Percentiles rank a stretch among this genome's conserved stretches.
phyloP scores from a whole-genome alignment of 305 asterid species.

The Fraxinus floribunda region DNA sequence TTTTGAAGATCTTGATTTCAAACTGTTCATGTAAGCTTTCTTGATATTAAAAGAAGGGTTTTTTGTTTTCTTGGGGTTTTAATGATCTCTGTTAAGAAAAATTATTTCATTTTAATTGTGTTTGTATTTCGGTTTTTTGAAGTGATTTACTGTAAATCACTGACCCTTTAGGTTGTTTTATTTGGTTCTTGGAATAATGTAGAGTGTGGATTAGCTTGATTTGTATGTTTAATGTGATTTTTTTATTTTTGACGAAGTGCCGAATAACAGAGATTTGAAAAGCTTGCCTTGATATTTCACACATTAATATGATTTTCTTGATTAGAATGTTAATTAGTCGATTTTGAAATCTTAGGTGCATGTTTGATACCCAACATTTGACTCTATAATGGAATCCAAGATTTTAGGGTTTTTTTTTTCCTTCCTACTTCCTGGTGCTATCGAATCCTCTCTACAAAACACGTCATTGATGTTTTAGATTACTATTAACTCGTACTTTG shows the following conservation, averaged over 20 bases:
- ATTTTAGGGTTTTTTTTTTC: neutral
- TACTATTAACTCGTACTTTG: neutral
- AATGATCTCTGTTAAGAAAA: slow-evolving; percentile 1
- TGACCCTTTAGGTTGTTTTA: neutral
- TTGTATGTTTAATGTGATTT: neutral
- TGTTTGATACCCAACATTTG: neutral
- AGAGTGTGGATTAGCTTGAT: neutral
- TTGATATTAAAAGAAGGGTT: slow-evolving; percentile 23
- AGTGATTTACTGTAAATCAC: neutral
- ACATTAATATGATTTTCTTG: neutral
- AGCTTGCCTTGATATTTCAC: neutral
- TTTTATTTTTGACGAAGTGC: neutral
- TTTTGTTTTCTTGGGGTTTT: neutral
- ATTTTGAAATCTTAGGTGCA: neutral
- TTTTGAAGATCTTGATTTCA: slow-evolving; percentile 19
- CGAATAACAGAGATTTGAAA: neutral
- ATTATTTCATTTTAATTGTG: neutral
- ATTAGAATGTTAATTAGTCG: neutral
- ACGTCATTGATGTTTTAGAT: neutral
- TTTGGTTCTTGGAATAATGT: neutral
- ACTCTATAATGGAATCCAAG: neutral
- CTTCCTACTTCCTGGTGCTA: neutral
- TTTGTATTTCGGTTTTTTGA: neutral
- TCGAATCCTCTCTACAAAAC: neutral
- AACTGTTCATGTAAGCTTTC: slow-evolving; percentile 38